Percentiles rank a stretch among this genome's conserved stretches.
Evolutionary conservation across 2,329 filamentous ascomycete genomes (phyloP).

Genomic region (Alternaria sp.): DNA sequence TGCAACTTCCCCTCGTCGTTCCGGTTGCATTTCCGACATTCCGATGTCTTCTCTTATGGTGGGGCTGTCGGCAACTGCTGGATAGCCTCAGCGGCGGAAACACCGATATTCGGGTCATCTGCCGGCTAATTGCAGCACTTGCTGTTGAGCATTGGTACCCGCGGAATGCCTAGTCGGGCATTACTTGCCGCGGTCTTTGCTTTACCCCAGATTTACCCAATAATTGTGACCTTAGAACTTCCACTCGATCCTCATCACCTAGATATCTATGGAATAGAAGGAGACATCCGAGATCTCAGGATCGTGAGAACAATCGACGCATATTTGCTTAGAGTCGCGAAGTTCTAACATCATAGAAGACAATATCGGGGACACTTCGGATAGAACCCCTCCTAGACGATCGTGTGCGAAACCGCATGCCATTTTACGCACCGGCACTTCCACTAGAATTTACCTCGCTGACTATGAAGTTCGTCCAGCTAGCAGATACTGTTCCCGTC

Average conservation of each 20-base stretch:
- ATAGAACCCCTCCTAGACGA: neutral
- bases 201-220: neutral
- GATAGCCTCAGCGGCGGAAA: constrained; percentile 15
- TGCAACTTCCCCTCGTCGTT: constrained; percentile 16
- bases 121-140: constrained; percentile 13
- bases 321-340: neutral
- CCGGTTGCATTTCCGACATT: constrained; percentile 24
- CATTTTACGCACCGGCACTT: neutral
- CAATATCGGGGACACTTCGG: neutral
- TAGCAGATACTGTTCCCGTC: neutral
- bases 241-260: neutral
- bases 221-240: neutral
- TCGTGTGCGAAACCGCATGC: neutral
- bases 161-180: neutral
- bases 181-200: constrained; percentile 5
- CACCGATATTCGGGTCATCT: constrained; percentile 25
- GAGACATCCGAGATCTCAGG: neutral
- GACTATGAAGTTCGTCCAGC: neutral
- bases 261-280: neutral
- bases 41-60: constrained; percentile 13
- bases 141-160: neutral
- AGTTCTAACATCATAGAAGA: neutral
- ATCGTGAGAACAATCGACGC: neutral
- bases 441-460: neutral
- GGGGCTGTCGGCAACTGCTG: constrained; percentile 22